Evolutionary conservation across 2,329 filamentous ascomycete genomes (phyloP), one percentile per base, ranked within the genome.

Genomic region (Coniella vitis): DNA sequence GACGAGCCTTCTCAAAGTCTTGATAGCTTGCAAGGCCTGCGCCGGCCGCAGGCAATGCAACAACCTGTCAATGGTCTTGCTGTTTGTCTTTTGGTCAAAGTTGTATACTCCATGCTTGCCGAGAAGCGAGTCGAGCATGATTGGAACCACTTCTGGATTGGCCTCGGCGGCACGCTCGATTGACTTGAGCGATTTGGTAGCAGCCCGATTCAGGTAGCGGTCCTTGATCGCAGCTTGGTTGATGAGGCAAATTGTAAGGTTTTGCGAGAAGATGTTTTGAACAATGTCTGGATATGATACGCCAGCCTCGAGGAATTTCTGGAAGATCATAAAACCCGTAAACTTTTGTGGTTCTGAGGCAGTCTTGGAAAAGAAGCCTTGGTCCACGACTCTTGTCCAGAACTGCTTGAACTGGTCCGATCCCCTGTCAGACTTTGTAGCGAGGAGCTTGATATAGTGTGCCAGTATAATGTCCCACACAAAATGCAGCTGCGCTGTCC

Each of bases 311-410:
- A 96, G 69, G 57, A 90, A 79, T 60, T 85, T 87, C 58, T 85
- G 82, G 60, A 96, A 88, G 2, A 97, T 78, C 59, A 90, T 81
- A 67, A 97, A 91, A 0, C 93, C 93, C 65, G 89, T 90, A 60
- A 88, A 89, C 66, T 96, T 97, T 48, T 94, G 86, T 57, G 90
- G 88, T 38, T 90, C 83, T 1, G 90, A 94, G 7, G 90, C 85
- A 10, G 78, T 81, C 49, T 84, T 80, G 5, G 87, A 84, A 63
- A 97, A 96, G 3, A 96, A 75, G 8, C 86, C 85, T 62, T 91
- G 86, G 65, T 96, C 90, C 52, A 97, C 84, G 48, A 87, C 83
- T 38, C 88, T 83, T 36, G 79, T 80, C 90, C 91, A 97, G 62
- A 96, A 94, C 40, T 86, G 79, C 41, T 76, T 73, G 61, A 95